A percentile compares a stretch with the other conserved stretches of the same genome.
These are phyloP conservation scores for Aleurites moluccanus DNA, from an alignment of 441 rosid genomes.

Conservation along the genomic window DNA sequence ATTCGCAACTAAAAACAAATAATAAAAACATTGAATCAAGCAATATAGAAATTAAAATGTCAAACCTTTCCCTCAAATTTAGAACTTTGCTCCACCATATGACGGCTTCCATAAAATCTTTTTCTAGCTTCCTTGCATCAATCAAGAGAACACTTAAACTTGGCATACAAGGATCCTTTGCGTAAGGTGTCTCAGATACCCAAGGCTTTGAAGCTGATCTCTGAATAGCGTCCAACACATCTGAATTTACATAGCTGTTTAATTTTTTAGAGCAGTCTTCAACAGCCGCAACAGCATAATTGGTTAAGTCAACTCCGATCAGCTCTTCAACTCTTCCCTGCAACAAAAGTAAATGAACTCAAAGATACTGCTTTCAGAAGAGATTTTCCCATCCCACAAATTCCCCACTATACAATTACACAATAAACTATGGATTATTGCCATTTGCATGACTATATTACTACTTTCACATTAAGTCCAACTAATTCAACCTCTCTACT, in stretches of 20 bases:
- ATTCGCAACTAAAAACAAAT: neutral
- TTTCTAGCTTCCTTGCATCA: slow-evolving; percentile 33
- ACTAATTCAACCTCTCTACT: no score
- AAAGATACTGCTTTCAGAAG: neutral
- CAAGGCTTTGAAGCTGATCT: slow-evolving; percentile 47
- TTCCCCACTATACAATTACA: no score
- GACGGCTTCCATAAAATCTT: slow-evolving; percentile 32
- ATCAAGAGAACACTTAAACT: slow-evolving; percentile 38
- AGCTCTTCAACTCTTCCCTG: slow-evolving; percentile 50
- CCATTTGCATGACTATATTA: no score
- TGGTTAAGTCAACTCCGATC: slow-evolving; percentile 31
- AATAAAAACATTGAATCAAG: neutral
- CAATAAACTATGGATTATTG: no score
- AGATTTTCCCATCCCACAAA: neutral
- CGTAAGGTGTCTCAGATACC: slow-evolving; percentile 43
- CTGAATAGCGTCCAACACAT: slow-evolving; percentile 45
- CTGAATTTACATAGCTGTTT: slow-evolving; percentile 28
- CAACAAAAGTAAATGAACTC: neutral
- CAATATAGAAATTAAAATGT: neutral
- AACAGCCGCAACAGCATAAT: slow-evolving; percentile 36
- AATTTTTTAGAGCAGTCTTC: slow-evolving; percentile 44
- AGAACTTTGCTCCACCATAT: slow-evolving; percentile 48
- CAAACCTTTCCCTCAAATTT: slow-evolving; percentile 39
- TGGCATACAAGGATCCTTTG: slow-evolving; percentile 38
- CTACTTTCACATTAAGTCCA: no score